Evolutionary conservation across 202 grass and related monocot species (phyloP), one percentile per base, ranked within the genome.

Genomic region (Musa balbisiana): DNA sequence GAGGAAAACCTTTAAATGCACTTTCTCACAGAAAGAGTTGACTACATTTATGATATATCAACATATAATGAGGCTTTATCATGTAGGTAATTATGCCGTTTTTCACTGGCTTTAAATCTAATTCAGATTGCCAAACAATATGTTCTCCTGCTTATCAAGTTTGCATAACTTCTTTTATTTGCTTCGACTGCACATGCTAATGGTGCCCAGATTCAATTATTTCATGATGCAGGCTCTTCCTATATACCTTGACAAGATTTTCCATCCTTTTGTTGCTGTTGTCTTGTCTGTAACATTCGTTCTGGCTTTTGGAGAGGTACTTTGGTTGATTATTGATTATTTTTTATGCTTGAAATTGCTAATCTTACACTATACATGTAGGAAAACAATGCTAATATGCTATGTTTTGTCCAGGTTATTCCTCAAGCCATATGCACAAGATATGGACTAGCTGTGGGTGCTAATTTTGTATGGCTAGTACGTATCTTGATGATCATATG

Each of bases 371-470:
- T 60, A 43, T 22, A 51, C 22, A 68, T 22, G 0, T 78, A 51
- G 22, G 16, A 23, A 77, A n/a, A 74, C 17, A 54, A 22, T 72
- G 6, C 19, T 25, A 25, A 71, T 75, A 50, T 78, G 26, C 71
- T 92, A 65, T 83, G 53, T 78, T 66, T 69, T 72, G 70, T 79
- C 74, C 82, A 99, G 95, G 91, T 99, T 82, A 90, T 99, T 85
- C 95, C 95, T 77, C 95, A 99, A 92, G 95, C 91, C 72, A 99
- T 99, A 79, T 99, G 95, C 88, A 87, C 95, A 33, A 92, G 95
- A 89, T 99, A 99, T 84, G 95, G 95, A 76, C 84, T 99, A 76
- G 91, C 85, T 14, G 95, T 99, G 51, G 95, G 95, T 83, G 95
- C 95, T 81, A 99, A 90, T 85, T 88, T 99, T 79, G 95, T 92